Conservation (phyloP, 352 stramenopile genomes). For the Detonula confervacea region DNA sequence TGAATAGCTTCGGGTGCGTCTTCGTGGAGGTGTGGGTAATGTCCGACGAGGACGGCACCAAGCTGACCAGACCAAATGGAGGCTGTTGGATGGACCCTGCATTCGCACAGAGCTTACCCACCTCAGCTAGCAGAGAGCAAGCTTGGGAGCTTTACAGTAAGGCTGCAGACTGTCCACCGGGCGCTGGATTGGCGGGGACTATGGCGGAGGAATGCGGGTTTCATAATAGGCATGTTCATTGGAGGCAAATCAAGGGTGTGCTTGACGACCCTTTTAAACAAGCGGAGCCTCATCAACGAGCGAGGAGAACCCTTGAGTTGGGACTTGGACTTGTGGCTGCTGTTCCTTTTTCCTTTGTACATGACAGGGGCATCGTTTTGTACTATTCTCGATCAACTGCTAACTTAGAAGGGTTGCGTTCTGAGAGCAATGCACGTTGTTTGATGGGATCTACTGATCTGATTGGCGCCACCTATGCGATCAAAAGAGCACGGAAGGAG, state of each 20-base stretch:
- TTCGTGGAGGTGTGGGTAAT: constrained; percentile 54
- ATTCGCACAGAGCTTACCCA: constrained; percentile 1
- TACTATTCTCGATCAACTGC: constrained; percentile 29
- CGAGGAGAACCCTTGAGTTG: not conserved
- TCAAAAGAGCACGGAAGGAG: constrained; percentile 5
- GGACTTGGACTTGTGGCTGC: constrained; percentile 10
- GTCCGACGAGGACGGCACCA: constrained; percentile 10
- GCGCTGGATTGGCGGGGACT: constrained; percentile 1
- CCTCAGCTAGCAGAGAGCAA: not conserved
- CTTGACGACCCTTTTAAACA: constrained; percentile 19
- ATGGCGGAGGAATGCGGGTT: not conserved
- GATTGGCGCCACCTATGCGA: constrained; percentile 39
- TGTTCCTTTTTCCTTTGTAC: constrained; percentile 24
- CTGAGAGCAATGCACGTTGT: constrained; percentile 34
- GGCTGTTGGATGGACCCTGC: constrained; percentile 47
- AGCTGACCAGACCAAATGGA: constrained; percentile 29
- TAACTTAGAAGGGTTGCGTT: constrained; percentile 20
- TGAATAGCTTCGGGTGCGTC: constrained; percentile 43
- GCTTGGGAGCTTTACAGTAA: constrained; percentile 1
- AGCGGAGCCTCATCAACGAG: not conserved
- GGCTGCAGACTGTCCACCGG: constrained; percentile 4
- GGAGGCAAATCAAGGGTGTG: constrained; percentile 6
- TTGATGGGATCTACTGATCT: constrained; percentile 33
- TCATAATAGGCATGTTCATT: not conserved
- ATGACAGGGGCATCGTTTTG: constrained; percentile 39